phyloP scores from a whole-genome alignment of 176 grass and related monocot genomes.

The Melocanna baccifera region DNA sequence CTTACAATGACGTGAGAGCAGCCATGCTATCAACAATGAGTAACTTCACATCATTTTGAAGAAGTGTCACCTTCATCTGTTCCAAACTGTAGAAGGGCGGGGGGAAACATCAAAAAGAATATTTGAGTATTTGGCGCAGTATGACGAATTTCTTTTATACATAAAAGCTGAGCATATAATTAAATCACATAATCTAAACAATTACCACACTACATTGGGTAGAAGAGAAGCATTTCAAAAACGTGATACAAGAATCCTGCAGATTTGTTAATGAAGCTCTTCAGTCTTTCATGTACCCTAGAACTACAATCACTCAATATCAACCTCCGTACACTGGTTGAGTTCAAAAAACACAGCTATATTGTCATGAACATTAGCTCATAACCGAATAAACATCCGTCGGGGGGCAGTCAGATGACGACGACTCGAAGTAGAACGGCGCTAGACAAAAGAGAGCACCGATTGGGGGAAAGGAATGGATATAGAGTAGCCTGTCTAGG shows the following conservation, averaged over 20 bases:
- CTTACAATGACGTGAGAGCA: slow-evolving; percentile 65
- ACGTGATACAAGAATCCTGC: neutral
- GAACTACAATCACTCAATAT: neutral
- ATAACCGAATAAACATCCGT: no score
- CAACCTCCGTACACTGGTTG: neutral
- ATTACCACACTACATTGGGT: neutral
- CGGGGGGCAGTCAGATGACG: no score
- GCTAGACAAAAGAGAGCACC: no score
- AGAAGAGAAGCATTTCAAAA: slow-evolving; percentile 1
- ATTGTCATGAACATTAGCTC: no score
- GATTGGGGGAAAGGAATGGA: no score
- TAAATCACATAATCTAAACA: neutral
- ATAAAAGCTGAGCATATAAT: neutral
- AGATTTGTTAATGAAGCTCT: neutral
- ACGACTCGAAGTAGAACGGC: no score
- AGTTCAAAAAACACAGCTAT: slow-evolving; percentile 17
- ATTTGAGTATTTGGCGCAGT: neutral
- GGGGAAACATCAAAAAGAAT: neutral
- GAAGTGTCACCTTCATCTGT: slow-evolving; percentile 80
- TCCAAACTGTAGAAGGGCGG: slow-evolving; percentile 57
- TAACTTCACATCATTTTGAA: slow-evolving; percentile 92
- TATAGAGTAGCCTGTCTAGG: no score
- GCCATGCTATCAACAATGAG: slow-evolving; percentile 96
- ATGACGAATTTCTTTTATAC: neutral
- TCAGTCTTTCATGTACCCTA: neutral